Conservation (phyloP, 2,329 filamentous ascomycete species). For the Exutisphaerella laricina region DNA sequence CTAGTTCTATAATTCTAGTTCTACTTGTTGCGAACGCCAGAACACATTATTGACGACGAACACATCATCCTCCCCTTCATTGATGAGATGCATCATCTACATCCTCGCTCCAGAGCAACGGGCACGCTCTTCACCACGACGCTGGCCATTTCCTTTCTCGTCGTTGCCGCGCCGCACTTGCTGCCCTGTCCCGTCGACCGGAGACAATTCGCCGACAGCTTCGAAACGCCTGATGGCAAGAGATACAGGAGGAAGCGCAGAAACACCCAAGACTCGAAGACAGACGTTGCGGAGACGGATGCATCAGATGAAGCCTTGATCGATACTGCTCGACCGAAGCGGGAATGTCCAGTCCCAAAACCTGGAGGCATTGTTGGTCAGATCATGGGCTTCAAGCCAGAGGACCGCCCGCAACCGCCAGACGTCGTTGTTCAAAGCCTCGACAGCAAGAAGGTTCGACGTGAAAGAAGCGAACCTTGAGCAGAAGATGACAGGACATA, state of each 20-base stretch:
- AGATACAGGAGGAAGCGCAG: slow-evolving; percentile 38
- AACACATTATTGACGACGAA: no score
- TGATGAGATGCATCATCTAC: slow-evolving; percentile 62
- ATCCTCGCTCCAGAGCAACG: slow-evolving; percentile 89
- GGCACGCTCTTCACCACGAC: slow-evolving; percentile 94
- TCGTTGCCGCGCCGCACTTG: slow-evolving; percentile 83
- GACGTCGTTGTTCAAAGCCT: slow-evolving; percentile 28
- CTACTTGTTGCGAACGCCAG: no score
- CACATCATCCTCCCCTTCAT: no score
- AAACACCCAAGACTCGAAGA: slow-evolving; percentile 11
- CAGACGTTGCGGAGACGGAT: slow-evolving; percentile 9
- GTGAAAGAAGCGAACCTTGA: background rate
- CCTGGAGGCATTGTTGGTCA: slow-evolving; percentile 72
- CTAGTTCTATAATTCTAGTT: no score
- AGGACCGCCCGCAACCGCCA: slow-evolving; percentile 21
- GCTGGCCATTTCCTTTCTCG: slow-evolving; percentile 79
- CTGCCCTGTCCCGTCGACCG: slow-evolving; percentile 82
- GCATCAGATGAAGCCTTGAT: background rate
- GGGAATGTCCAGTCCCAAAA: slow-evolving; percentile 91
- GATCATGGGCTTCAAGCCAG: slow-evolving; percentile 61
- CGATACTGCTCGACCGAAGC: slow-evolving; percentile 35
- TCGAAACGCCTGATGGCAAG: slow-evolving; percentile 31
- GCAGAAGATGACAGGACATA: background rate
- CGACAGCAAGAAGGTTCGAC: slow-evolving; percentile 9
- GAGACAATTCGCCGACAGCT: slow-evolving; percentile 66